Evolutionary conservation across 1,284 basidiomycete species (phyloP), one percentile per base, ranked within the genome.

Genomic region (Trametes polyzona): DNA sequence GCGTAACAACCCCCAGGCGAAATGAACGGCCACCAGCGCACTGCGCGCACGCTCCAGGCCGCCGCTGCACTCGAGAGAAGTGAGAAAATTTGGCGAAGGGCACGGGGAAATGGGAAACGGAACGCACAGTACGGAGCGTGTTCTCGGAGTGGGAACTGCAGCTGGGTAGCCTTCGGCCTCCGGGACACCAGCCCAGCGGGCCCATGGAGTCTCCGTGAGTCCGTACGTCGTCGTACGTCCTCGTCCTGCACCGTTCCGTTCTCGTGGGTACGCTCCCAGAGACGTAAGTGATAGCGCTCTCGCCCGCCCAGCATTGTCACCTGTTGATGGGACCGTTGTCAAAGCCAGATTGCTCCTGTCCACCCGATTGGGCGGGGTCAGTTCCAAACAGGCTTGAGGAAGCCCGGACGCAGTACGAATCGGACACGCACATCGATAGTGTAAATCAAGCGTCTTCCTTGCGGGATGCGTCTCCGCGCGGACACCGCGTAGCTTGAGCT

Each of bases 391-490:
- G 55, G 48, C 49, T 55, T 40, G 42, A 53, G 33, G 61, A 63
- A 63, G 43, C 52, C 50, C 55, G 61, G 57, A 37, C 46, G 61
- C 27, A 59, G 52, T 59, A 50, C 42, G 42, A 61, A 54, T n/a
- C 48, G 29, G 46, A 39, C 23, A 51, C 52, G 44, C 37, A 62
- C 53, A 55, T 49, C 53, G 48, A 41, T 42, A 35, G 42, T 35
- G 54, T 40, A 59, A 47, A 62, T 53, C 53, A 56, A 32, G 48
- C 47, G 35, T 19, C 50, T 43, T 48, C 53, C 9, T 23, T 36
- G 36, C 29, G 46, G 23, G 39, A 35, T 32, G 42, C 23, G 27
- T n/a, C 42, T 16, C 3, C 30, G 36, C n/a, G 14, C 36, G 43
- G 44, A n/a, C 44, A 27, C 36, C 37, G 27, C 30, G 11, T 19